A percentile compares a stretch with the other conserved stretches of the same genome.
Conservation (phyloP, 2,329 filamentous ascomycete genomes). For the Acrocalymma vagum region DNA sequence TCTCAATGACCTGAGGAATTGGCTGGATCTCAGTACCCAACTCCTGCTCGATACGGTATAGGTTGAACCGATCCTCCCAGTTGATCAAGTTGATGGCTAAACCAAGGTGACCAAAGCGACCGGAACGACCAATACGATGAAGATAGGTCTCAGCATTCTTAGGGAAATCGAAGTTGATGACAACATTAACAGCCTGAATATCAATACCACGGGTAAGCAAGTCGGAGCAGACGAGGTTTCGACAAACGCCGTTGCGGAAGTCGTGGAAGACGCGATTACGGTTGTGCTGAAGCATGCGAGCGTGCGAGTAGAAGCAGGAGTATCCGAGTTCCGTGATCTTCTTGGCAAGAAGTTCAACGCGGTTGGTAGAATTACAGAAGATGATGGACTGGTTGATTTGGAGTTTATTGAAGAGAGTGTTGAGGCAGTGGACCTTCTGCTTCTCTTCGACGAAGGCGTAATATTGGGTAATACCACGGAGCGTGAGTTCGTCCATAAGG, state of each 20-base stretch:
- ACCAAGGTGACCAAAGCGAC: constrained; percentile 95
- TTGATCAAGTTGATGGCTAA: constrained; percentile 99
- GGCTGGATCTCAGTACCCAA: constrained; percentile 96
- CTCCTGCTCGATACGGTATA: constrained; percentile 98
- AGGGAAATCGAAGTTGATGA: constrained; percentile 99
- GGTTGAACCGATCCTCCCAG: constrained; percentile 98
- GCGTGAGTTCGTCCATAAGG: constrained; percentile 97
- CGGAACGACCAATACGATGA: constrained; percentile 96
- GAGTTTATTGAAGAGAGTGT: constrained; percentile 97
- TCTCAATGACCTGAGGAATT: constrained; percentile 95
- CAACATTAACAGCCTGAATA: constrained; percentile 98
- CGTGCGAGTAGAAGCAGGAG: constrained; percentile 99
- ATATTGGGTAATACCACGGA: constrained; percentile 98
- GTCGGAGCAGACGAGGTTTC: constrained; percentile 98
- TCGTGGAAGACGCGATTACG: constrained; percentile 99
- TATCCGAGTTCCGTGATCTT: constrained; percentile 99
- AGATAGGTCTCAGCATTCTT: constrained; percentile 99
- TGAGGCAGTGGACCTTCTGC: constrained; percentile 98
- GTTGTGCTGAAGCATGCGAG: constrained; percentile 95
- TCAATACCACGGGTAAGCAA: constrained; percentile 98
- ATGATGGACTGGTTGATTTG: constrained; percentile 99
- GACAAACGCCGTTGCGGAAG: constrained; percentile 96
- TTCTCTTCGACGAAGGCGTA: constrained; percentile 99
- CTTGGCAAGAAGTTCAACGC: constrained; percentile 95
- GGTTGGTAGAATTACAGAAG: constrained; percentile 99